phyloP scores from a whole-genome alignment of 2,329 filamentous ascomycete genomes.

The Rugonectria rugulosa region DNA sequence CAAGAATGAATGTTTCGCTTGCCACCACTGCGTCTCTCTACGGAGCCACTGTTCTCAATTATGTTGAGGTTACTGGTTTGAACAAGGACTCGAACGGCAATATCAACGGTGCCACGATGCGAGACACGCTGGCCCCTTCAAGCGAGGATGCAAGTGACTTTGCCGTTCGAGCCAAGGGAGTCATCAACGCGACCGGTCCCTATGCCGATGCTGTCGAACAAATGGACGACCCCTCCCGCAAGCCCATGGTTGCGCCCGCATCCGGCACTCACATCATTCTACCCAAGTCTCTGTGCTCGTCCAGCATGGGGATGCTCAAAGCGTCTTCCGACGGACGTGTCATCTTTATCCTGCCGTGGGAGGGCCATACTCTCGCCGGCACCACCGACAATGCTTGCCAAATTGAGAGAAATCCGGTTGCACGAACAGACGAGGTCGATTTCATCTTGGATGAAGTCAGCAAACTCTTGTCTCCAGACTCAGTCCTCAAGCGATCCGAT shows the following conservation, averaged over 20 bases:
- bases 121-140: slow-evolving; percentile 67
- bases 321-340: slow-evolving; percentile 87
- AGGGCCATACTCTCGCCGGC: slow-evolving; percentile 85
- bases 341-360: slow-evolving; percentile 88
- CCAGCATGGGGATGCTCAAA: slow-evolving; percentile 84
- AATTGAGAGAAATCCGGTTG: slow-evolving; percentile 73
- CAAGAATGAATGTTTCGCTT: slow-evolving; percentile 85
- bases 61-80: slow-evolving; percentile 78
- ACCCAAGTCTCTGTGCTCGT: slow-evolving; percentile 79
- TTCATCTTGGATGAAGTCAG: slow-evolving; percentile 83
- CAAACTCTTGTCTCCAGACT: slow-evolving; percentile 78
- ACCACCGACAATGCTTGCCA: slow-evolving; percentile 79
- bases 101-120: slow-evolving; percentile 69
- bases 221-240: slow-evolving; percentile 74
- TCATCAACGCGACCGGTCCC: slow-evolving; percentile 85
- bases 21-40: slow-evolving; percentile 83
- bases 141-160: slow-evolving; percentile 68
- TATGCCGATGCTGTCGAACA: slow-evolving; percentile 83
- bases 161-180: slow-evolving; percentile 77
- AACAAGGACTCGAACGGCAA: slow-evolving; percentile 75
- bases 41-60: slow-evolving; percentile 81
- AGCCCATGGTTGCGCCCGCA: slow-evolving; percentile 80
- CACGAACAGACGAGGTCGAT: slow-evolving; percentile 79
- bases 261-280: slow-evolving; percentile 86
- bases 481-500: slow-evolving; percentile 76